Conservation (phyloP, 2,329 filamentous ascomycete species). For the Eutypa lata region DNA sequence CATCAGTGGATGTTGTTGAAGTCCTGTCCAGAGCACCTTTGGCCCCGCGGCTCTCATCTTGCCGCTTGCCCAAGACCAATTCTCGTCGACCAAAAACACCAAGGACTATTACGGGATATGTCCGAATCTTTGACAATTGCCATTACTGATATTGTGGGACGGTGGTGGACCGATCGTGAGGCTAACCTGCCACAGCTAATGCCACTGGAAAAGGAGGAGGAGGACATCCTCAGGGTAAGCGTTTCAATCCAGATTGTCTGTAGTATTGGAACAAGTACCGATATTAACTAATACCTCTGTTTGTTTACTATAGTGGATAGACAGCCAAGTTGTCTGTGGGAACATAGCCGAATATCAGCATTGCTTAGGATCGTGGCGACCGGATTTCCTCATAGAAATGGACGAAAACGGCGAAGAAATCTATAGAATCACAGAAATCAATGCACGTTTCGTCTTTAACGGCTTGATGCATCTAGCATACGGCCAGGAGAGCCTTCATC, state of each 20-base stretch:
- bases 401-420: conserved; percentile 15
- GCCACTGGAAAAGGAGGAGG: conserved; percentile 29
- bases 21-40: too few species aligned
- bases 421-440: conserved; percentile 37
- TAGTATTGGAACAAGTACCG: too few species aligned
- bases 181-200: conserved; percentile 30
- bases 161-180: conserved; percentile 35
- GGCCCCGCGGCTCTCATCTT: conserved; percentile 26
- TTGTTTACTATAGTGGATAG: conserved; percentile 31
- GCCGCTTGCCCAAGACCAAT: conserved; percentile 31
- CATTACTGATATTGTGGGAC: conserved; percentile 32
- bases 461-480: conserved; percentile 29
- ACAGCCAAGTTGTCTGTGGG: conserved; percentile 22
- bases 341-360: conserved; percentile 18
- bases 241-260: too few species aligned
- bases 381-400: conserved; percentile 37
- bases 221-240: conserved; percentile 26
- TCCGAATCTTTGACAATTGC: conserved; percentile 30
- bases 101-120: conserved; percentile 25
- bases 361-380: conserved; percentile 33
- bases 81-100: conserved; percentile 27
- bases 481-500: conserved; percentile 27
- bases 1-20: too few species aligned
- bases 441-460: conserved; percentile 39
- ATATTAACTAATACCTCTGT: too few species aligned